These are phyloP conservation scores for Sanghuangporus baumii DNA, from an alignment of 1,284 basidiomycete genomes.

Conservation along the genomic window DNA sequence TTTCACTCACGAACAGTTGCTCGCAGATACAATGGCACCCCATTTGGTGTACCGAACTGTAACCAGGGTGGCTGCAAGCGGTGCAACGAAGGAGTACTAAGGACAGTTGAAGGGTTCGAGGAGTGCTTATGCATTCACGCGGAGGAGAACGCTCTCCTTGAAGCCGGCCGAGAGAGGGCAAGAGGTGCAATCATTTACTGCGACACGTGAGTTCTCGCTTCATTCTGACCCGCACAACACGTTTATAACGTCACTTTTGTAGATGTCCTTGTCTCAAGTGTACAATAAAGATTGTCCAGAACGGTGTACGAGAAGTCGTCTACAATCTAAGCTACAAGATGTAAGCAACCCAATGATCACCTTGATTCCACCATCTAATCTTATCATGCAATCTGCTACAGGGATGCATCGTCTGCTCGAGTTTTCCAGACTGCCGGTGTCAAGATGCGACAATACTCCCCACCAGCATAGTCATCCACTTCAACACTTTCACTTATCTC, in stretches of 20 bases:
- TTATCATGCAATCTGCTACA: constrained; percentile 25
- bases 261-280: constrained; percentile 97
- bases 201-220: constrained; percentile 53
- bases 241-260: constrained; percentile 2
- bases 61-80: constrained; percentile 82
- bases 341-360: constrained; percentile 40
- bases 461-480: constrained; percentile 21
- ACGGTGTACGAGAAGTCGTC: constrained; percentile 88
- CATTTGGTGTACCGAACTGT: constrained; percentile 84
- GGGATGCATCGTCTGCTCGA: constrained; percentile 75
- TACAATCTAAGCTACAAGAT: constrained; percentile 96
- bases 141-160: constrained; percentile 95
- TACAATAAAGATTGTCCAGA: constrained; percentile 96
- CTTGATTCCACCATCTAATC: not conserved
- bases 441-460: constrained; percentile 60
- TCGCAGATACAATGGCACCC: constrained; percentile 90
- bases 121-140: constrained; percentile 97
- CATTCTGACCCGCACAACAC: not conserved
- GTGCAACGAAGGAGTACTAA: constrained; percentile 61
- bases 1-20: constrained; percentile 1
- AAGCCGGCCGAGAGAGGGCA: constrained; percentile 85
- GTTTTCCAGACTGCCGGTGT: constrained; percentile 79
- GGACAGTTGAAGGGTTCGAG: constrained; percentile 48
- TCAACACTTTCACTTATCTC: not conserved
- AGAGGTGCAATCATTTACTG: constrained; percentile 87